These are phyloP conservation scores for Metschnikowia noctiluminum DNA, from an alignment of 805 yeast genomes.

Conservation along the genomic window DNA sequence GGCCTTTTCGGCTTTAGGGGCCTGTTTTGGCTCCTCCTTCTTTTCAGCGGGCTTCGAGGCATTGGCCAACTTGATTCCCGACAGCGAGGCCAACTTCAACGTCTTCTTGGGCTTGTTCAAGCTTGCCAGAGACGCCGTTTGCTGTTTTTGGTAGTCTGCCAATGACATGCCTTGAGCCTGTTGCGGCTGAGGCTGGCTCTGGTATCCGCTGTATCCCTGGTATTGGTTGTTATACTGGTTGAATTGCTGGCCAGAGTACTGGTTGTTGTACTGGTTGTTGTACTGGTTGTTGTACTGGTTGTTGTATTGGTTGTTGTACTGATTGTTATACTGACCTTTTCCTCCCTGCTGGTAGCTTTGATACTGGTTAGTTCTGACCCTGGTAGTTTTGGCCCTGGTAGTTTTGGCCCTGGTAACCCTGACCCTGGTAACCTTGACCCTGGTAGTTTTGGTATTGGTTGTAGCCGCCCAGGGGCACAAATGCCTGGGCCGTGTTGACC, in stretches of 20 bases:
- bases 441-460: constrained; percentile 4
- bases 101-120: constrained; percentile 61
- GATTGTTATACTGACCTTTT: constrained; percentile 22
- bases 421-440: constrained; percentile 1
- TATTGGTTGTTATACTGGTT: constrained; percentile 22
- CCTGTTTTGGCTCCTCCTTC: constrained; percentile 41
- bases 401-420: constrained; percentile 4
- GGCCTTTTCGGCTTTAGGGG: constrained; percentile 18
- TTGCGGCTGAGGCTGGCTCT: constrained; percentile 16
- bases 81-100: constrained; percentile 61
- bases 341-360: constrained; percentile 7
- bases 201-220: constrained; percentile 19
- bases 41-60: constrained; percentile 27
- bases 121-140: constrained; percentile 40
- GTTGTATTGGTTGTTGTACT: constrained; percentile 19
- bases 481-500: constrained; percentile 47
- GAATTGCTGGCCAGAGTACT: constrained; percentile 20
- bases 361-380: constrained; percentile 8
- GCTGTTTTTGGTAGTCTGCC: constrained; percentile 78
- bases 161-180: constrained; percentile 56
- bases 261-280: constrained; percentile 19
- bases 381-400: constrained; percentile 1
- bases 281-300: constrained; percentile 19
- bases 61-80: constrained; percentile 57
- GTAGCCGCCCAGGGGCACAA: constrained; percentile 43